Evolutionary conservation across 352 stramenopile genomes (phyloP).

Genomic region (Phytophthora idaei): DNA sequence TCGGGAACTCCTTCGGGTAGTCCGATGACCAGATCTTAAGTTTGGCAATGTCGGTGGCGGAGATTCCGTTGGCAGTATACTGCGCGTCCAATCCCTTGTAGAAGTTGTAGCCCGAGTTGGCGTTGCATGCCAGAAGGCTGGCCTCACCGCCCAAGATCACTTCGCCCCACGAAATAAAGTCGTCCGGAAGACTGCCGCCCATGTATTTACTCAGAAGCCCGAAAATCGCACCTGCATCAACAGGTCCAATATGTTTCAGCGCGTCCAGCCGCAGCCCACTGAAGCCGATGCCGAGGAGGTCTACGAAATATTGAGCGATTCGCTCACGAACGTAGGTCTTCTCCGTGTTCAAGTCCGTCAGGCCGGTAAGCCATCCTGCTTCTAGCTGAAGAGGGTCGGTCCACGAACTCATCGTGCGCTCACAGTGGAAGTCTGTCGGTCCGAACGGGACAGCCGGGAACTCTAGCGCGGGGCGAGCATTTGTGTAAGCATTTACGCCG

Average conservation of each 20-base stretch:
- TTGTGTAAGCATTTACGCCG: constrained; percentile 49
- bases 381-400: constrained; percentile 45
- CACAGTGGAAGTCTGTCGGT: constrained; percentile 70
- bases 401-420: constrained; percentile 46
- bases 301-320: constrained; percentile 77
- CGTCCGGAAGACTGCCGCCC: constrained; percentile 56
- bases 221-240: constrained; percentile 57
- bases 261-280: constrained; percentile 72
- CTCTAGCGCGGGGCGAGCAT: constrained; percentile 49
- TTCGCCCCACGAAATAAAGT: constrained; percentile 73
- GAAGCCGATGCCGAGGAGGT: constrained; percentile 72
- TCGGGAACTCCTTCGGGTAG: constrained; percentile 62
- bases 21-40: constrained; percentile 83
- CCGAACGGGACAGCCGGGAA: constrained; percentile 65
- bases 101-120: constrained; percentile 66
- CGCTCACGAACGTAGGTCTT: constrained; percentile 64
- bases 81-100: constrained; percentile 56
- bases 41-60: constrained; percentile 58
- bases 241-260: constrained; percentile 65
- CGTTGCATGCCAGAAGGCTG: constrained; percentile 56
- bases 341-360: constrained; percentile 63
- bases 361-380: constrained; percentile 47
- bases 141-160: constrained; percentile 47
- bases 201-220: constrained; percentile 59
- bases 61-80: constrained; percentile 53